Evolutionary conservation across 2,329 filamentous ascomycete species (phyloP).

Genomic region (Pseudogymnoascus destructans): DNA sequence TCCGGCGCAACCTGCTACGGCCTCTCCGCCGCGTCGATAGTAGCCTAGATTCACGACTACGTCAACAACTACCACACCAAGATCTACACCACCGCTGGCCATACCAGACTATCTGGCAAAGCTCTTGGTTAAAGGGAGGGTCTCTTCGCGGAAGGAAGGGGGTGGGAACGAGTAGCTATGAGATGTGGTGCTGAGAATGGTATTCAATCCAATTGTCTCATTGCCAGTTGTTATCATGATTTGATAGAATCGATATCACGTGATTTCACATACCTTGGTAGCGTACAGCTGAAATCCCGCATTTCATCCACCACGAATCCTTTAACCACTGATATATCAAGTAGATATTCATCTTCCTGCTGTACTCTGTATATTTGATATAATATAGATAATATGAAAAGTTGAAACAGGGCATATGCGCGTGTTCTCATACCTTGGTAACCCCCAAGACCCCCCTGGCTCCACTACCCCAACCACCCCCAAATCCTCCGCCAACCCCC

Average conservation of each 20-base stretch:
- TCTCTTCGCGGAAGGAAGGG: neutral
- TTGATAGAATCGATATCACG: neutral
- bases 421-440: too few relatives aligned
- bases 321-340: neutral
- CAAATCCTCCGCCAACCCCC: neutral
- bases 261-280: neutral
- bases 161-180: neutral
- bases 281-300: neutral
- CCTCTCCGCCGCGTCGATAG: constrained; percentile 33
- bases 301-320: neutral
- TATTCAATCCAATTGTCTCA: neutral
- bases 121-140: constrained; percentile 18
- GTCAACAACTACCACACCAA: constrained; percentile 35
- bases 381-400: neutral
- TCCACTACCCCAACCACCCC: neutral
- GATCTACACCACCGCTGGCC: constrained; percentile 39
- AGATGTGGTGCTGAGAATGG: neutral
- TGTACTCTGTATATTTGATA: neutral
- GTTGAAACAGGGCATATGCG: neutral
- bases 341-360: neutral
- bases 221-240: neutral
- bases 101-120: constrained; percentile 43
- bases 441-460: neutral
- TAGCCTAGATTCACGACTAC: constrained; percentile 41
- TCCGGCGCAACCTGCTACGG: constrained; percentile 32